A percentile compares a stretch with the other conserved stretches of the same genome.
Evolutionary conservation across 805 yeast genomes (phyloP).

Genomic region (Cyberlindnera suaveolens): DNA sequence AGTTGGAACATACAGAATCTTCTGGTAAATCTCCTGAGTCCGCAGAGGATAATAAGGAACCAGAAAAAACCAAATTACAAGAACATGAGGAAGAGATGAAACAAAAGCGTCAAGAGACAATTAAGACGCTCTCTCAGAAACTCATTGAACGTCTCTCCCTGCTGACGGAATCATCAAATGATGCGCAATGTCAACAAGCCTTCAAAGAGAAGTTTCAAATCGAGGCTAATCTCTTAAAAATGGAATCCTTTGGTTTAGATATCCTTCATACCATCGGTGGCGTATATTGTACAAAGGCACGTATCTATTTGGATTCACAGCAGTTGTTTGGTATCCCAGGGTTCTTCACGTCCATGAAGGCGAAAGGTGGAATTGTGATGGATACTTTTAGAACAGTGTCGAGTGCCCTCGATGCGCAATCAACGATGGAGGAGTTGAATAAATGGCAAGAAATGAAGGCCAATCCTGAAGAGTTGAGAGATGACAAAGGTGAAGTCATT

Average conservation of each 20-base stretch:
- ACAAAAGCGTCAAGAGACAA: conserved; percentile 56
- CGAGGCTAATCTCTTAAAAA: conserved; percentile 78
- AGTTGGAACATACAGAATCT: conserved; percentile 4
- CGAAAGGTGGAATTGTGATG: conserved; percentile 66
- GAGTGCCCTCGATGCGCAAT: conserved; percentile 73
- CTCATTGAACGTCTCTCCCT: conserved; percentile 49
- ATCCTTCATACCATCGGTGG: conserved; percentile 72
- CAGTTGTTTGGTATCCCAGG: conserved; percentile 63
- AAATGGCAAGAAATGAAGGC: conserved; percentile 53
- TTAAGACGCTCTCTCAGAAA: conserved; percentile 54
- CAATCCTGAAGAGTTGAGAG: conserved; percentile 33
- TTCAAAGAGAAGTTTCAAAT: conserved; percentile 61
- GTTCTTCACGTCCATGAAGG: conserved; percentile 63
- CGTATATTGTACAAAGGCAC: conserved; percentile 59
- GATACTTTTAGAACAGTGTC: conserved; percentile 68
- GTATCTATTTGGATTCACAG: conserved; percentile 60
- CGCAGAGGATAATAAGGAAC: conserved; percentile 20
- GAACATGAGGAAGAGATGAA: conserved; percentile 74
- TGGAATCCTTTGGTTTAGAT: conserved; percentile 83
- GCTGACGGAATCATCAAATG: conserved; percentile 57
- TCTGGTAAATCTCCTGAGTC: not conserved
- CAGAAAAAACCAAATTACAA: conserved; percentile 40
- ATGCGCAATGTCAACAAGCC: conserved; percentile 51
- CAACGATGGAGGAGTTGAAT: conserved; percentile 66
- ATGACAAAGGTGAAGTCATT: conserved; percentile 43